Conservation (phyloP, 805 yeast species). For the Lipomyces yamanashiensis region DNA sequence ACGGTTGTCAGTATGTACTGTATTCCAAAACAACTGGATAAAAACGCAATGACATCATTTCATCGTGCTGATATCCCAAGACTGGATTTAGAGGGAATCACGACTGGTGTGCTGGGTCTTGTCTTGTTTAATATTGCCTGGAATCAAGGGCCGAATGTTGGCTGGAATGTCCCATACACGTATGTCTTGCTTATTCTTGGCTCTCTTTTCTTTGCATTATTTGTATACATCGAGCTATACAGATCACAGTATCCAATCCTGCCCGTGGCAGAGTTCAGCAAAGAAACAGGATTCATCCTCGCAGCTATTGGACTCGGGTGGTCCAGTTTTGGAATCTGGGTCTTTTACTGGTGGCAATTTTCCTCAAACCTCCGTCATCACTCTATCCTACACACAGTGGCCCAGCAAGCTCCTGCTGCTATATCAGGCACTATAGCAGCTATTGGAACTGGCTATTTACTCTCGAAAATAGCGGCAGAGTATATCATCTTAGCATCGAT, state of each 20-base stretch:
- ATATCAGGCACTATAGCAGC: constrained; percentile 64
- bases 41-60: constrained; percentile 45
- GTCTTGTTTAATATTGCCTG: constrained; percentile 69
- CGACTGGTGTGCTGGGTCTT: constrained; percentile 62
- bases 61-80: background rate
- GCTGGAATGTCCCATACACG: constrained; percentile 67
- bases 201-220: constrained; percentile 49
- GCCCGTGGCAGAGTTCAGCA: constrained; percentile 55
- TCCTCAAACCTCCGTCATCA: constrained; percentile 56
- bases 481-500: constrained; percentile 57
- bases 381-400: constrained; percentile 53
- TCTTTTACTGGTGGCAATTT: constrained; percentile 64
- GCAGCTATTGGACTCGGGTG: constrained; percentile 64
- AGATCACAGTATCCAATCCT: constrained; percentile 57
- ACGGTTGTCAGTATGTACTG: constrained; percentile 46
- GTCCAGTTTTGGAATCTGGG: constrained; percentile 78
- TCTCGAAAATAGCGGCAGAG: constrained; percentile 57
- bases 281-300: constrained; percentile 55
- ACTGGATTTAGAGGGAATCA: constrained; percentile 61
- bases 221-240: constrained; percentile 56
- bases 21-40: constrained; percentile 54
- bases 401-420: constrained; percentile 53
- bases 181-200: constrained; percentile 62
- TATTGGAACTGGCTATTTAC: constrained; percentile 51
- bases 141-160: constrained; percentile 76